These are phyloP conservation scores for Pythium folliculosum DNA, from an alignment of 352 stramenopile genomes.

Conservation along the genomic window DNA sequence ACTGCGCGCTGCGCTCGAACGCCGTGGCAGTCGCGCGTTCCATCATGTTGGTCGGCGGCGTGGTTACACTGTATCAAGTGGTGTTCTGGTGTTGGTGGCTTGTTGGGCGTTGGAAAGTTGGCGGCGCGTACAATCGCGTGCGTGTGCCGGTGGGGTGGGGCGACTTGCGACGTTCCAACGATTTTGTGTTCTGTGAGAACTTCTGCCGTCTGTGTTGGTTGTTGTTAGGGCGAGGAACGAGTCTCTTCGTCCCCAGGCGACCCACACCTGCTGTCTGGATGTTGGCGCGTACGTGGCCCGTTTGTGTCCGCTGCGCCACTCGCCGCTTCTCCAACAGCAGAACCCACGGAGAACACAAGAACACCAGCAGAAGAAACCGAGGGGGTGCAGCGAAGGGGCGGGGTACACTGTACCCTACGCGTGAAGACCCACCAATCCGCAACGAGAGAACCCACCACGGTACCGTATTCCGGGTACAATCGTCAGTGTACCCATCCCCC, in stretches of 20 bases:
- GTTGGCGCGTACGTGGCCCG: constrained; percentile 19
- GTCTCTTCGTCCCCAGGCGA: background rate
- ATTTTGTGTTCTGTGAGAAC: constrained; percentile 19
- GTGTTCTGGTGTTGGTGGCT: constrained; percentile 2
- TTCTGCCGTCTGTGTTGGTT: constrained; percentile 24
- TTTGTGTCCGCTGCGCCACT: background rate
- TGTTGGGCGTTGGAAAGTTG: background rate
- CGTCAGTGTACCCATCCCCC: constrained; percentile 11
- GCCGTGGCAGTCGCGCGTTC: constrained; percentile 18
- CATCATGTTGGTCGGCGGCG: constrained; percentile 11
- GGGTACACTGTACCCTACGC: constrained; percentile 19
- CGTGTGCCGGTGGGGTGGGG: too few relatives aligned
- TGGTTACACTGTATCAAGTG: background rate
- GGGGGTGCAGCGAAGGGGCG: background rate
- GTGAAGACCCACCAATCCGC: constrained; percentile 16
- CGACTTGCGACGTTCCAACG: constrained; percentile 24
- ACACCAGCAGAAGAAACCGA: constrained; percentile 29
- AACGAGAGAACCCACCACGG: background rate
- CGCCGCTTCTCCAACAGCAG: constrained; percentile 15
- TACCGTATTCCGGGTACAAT: constrained; percentile 16
- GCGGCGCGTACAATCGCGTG: background rate
- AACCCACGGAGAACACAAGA: constrained; percentile 18
- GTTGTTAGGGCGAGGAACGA: background rate
- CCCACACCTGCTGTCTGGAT: constrained; percentile 11
- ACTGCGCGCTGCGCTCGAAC: constrained; percentile 19